Base-by-base conservation (phyloP, 495 filamentous ascomycete species). In the Tuber magnatum region DNA sequence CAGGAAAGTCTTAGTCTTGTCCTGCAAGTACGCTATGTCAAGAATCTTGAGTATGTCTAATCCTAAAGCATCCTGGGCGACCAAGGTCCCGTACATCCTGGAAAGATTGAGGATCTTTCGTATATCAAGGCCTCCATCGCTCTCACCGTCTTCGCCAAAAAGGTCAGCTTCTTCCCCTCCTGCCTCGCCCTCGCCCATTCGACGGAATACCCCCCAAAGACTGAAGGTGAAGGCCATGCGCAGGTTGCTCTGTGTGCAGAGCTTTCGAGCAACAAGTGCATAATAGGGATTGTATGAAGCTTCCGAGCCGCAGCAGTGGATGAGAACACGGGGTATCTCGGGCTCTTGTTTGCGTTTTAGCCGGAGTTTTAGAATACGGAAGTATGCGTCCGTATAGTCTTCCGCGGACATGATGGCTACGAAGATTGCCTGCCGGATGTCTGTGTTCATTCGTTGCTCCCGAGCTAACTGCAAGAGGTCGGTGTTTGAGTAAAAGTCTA, bases 361-460 rank as follows among this genome's bases (percentile, higher is more conserved):
- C 69, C 89, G 88, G 38, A 99, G 87, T 79, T 96, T 97, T 75
- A 90, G 85, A 3, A 98, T 85, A 14, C 92, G 90, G 5, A 89
- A 81, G 77, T 93, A 88, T 0, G 94, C 95, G 82, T 97, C 93
- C 75, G 92, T 89, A 83, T 88, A 94, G 82, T 98, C 94, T 6
- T 86, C 87, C 4, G 93, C 92, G n/a, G 92, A 93, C 87, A 97
- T 91, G 76, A 97, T 88, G 43, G 93, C 89, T 38, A 96, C 87
- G 82, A 98, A 99, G 75, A 99, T 97, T 12, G 93, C 92, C 44
- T 94, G 91, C 39, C 96, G 91, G 61, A 97, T 87, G 78, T 94
- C 92, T 0, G 96, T 98, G 83, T 97, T 97, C 93, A 99, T 97
- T 16, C 93, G 89, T 69, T 97, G 92, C 73, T 93, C 89, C 75